Evolutionary conservation across 176 grass and related monocot genomes (phyloP).

Genomic region (Secale cereale): DNA sequence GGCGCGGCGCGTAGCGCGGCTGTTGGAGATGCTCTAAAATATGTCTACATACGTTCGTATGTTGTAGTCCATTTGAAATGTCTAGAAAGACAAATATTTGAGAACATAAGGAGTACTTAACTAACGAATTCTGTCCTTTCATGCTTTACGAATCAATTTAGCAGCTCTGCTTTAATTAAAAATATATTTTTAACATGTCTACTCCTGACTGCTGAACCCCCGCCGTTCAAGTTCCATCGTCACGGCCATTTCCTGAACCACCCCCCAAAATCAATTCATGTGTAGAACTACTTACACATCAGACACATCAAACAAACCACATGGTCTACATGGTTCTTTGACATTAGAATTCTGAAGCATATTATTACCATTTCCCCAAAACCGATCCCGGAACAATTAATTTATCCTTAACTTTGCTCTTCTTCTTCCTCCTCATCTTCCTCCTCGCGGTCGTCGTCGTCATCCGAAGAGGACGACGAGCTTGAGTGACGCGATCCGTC

Average conservation of each 20-base stretch:
- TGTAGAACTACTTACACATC: background rate
- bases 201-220: background rate
- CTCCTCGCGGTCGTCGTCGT: background rate
- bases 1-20: too few relatives aligned
- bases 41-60: too few relatives aligned
- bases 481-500: background rate
- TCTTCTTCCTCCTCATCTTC: slow-evolving; percentile 16
- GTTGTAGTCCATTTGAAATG: too few relatives aligned
- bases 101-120: too few relatives aligned
- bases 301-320: slow-evolving; percentile 9
- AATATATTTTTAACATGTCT: background rate
- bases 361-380: background rate
- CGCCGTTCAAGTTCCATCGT: slow-evolving; percentile 18
- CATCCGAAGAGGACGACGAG: slow-evolving; percentile 26
- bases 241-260: background rate
- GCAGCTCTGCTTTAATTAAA: background rate
- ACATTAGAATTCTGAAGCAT: background rate
- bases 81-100: too few relatives aligned
- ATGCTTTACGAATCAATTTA: background rate
- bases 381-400: background rate
- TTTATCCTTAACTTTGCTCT: slow-evolving; percentile 9
- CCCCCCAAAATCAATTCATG: background rate
- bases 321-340: background rate
- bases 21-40: too few relatives aligned
- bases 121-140: background rate